phyloP scores from a whole-genome alignment of 2,329 filamentous ascomycete genomes.

The Aspergillus pseudotamarii region DNA sequence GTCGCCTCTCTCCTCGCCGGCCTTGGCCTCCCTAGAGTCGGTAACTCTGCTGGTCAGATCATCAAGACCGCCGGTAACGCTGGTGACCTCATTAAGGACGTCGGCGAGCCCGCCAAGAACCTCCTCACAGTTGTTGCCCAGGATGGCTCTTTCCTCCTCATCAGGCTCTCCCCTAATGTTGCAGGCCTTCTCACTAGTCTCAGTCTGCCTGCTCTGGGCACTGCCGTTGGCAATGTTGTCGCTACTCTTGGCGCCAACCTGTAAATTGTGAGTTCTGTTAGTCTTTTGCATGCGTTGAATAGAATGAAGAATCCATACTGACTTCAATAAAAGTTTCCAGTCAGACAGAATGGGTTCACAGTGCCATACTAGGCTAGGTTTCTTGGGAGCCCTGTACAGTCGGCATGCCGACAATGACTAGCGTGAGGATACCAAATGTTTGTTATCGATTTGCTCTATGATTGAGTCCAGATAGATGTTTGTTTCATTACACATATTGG shows the following conservation, averaged over 20 bases:
- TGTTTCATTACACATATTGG: slow-evolving; percentile 9
- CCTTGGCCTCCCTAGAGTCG: slow-evolving; percentile 32
- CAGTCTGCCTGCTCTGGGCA: slow-evolving; percentile 29
- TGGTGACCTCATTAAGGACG: slow-evolving; percentile 31
- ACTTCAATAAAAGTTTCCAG: not conserved
- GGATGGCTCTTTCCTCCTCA: slow-evolving; percentile 24
- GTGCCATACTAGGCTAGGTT: not conserved
- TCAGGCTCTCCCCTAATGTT: slow-evolving; percentile 25
- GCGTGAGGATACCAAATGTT: slow-evolving; percentile 7
- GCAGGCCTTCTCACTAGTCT: slow-evolving; percentile 27
- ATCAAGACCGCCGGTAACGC: slow-evolving; percentile 27
- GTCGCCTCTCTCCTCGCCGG: slow-evolving; percentile 30
- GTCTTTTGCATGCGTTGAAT: not conserved
- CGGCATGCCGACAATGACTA: slow-evolving; percentile 9
- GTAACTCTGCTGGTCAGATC: slow-evolving; percentile 29
- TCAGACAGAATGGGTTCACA: not conserved
- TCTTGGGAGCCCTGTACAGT: not conserved
- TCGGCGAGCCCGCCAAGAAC: slow-evolving; percentile 22
- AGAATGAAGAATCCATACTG: not conserved
- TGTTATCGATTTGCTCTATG: slow-evolving; percentile 7
- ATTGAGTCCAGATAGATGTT: slow-evolving; percentile 8
- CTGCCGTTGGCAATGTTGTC: slow-evolving; percentile 32
- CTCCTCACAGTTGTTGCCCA: slow-evolving; percentile 25
- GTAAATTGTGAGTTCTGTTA: slow-evolving; percentile 5
- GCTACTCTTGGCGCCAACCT: slow-evolving; percentile 20